Evolutionary conservation across 139 green algal genomes (phyloP), one percentile per base, ranked within the genome.

Genomic region (Chara braunii): DNA sequence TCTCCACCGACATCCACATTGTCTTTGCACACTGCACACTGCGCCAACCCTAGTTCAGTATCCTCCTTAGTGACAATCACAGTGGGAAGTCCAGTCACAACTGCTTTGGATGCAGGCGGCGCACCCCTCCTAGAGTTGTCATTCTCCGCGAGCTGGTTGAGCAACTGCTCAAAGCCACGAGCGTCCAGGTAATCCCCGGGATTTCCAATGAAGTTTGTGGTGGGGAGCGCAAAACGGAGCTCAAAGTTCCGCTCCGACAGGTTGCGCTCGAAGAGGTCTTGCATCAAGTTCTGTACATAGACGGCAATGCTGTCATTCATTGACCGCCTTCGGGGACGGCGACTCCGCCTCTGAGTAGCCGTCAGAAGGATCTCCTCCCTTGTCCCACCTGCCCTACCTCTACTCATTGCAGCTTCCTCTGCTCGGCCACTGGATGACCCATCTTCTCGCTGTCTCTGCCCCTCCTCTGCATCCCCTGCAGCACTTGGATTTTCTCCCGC

Each of bases 1-100:
- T 24, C 8, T 24, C 23, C 56, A 24, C 64, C 56, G 3, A 58
- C 64, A 22, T 74, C 64, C 2, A 8, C 52, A 22, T 23, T 42
- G 3, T 71, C 62, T 31, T 70, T 69, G 55, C 62, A 71, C 33
- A 71, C 36, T 3, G 51, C 9, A 31, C 62, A 71, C 14, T 51
- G 57, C 59, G 59, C 37, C 14, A 30, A 3, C 23, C 59, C 59
- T 26, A 44, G 60, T 23, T 61, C 50, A 12, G 43, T 28, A 6
- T 67, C 26, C 18, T n/a, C 45, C 26, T 64, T 29, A 9, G 28
- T 12, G 34, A 68, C 59, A 23, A 12, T 32, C 22, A 68, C 50
- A 43, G 11, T 11, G 40, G 50, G 26, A 28, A 68, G 30, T 14
- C 11, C 59, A 11, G 60, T 50, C 1, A 68, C 30, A 6, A 50